These are phyloP conservation scores for Limnanthes douglasii DNA, from an alignment of 345 rosid species.

Conservation along the genomic window DNA sequence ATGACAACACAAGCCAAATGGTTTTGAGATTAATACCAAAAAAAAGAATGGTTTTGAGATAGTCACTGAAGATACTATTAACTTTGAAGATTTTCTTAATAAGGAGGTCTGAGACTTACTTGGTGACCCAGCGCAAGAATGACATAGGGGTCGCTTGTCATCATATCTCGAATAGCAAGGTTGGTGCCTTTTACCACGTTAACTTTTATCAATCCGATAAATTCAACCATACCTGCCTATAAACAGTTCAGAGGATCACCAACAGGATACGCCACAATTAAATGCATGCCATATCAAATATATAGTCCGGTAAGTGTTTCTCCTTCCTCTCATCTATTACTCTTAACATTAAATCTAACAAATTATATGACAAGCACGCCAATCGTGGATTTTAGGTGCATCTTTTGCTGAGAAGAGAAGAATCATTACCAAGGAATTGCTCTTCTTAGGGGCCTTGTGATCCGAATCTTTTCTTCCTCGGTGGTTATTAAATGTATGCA, in stretches of 20 bases:
- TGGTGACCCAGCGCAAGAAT: slow-evolving; percentile 77
- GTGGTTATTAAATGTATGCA: slow-evolving; percentile 73
- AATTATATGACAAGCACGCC: too few species aligned
- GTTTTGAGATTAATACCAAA: slow-evolving; percentile 1
- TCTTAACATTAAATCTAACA: too few species aligned
- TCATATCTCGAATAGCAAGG: slow-evolving; percentile 74
- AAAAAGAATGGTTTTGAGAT: background rate
- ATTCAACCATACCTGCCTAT: slow-evolving; percentile 96
- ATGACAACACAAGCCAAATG: background rate
- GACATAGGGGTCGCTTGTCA: slow-evolving; percentile 92
- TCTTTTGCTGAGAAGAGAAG: background rate
- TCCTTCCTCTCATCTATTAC: too few species aligned
- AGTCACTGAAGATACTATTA: too few species aligned
- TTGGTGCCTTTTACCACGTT: slow-evolving; percentile 95
- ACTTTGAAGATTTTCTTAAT: background rate
- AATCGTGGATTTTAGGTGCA: background rate
- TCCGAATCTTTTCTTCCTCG: slow-evolving; percentile 76
- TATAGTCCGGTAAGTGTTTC: too few species aligned
- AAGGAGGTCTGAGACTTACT: slow-evolving; percentile 30
- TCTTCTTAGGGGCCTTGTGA: slow-evolving; percentile 47
- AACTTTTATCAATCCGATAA: slow-evolving; percentile 85
- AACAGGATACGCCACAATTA: too few species aligned
- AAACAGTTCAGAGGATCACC: slow-evolving; percentile 30
- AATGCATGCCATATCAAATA: too few species aligned
- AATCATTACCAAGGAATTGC: slow-evolving; percentile 46